Base-by-base conservation (phyloP, 2,329 filamentous ascomycete genomes). In the Coniella lustricola region DNA sequence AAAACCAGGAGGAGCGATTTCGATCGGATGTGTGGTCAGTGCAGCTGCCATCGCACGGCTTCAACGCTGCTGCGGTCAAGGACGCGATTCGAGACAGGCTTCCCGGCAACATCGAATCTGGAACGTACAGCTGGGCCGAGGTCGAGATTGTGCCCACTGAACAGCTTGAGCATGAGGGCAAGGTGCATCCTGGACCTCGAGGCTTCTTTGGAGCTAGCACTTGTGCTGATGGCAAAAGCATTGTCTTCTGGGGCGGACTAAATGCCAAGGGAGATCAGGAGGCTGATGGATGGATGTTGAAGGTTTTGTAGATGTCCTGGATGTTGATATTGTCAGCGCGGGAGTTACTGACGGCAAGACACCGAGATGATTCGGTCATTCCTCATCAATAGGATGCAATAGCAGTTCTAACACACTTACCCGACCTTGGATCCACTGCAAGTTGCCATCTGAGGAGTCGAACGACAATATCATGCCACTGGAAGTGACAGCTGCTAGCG, bases 171-270 rank as follows among this genome's bases (percentile, higher is more conserved):
- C 57, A 56, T n/a, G 66, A 68, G 43, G 71, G 72, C 20, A 71
- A 69, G 51, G 61, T 61, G 2, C 67, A 68, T 51, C 68, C 60
- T 16, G 68, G 63, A 4, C 66, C 64, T 31, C 59, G 63, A 59
- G 67, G 55, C 45, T 73, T 53, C 60, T 75, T 60, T 50, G 65
- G 51, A 40, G 74, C 61, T 52, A 63, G 50, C 54, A 62, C 67
- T 0, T 71, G 74, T 44, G 62, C 71, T 3, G 70, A 71, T 52
- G 73, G 69, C 3, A 70, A 67, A 43, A 72, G 64, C 13, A 65
- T 75, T 7, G 62, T 79, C 3, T 55, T 76, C 12, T 79, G 75
- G 75, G 76, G 76, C n/a, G 76, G 76, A 0, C 51, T 69, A 3
- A 70, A 71, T 54, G 64, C 61, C 0, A 60, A 67, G 33, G 70